A percentile compares a stretch with the other conserved stretches of the same genome.
phyloP scores from a whole-genome alignment of 2,329 filamentous ascomycete species.

The Parafenestella ontariensis region DNA sequence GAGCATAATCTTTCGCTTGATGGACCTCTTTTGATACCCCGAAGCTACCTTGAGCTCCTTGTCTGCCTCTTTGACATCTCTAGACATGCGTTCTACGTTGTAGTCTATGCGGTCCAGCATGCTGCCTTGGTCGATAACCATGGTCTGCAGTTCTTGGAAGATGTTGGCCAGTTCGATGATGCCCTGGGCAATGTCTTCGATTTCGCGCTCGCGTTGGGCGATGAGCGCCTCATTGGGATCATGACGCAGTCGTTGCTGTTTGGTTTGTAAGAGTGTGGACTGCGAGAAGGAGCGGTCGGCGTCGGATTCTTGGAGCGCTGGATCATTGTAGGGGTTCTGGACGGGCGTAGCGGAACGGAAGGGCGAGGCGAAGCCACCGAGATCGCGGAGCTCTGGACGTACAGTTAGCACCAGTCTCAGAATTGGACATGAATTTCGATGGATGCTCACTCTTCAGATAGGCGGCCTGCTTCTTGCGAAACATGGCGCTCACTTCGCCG shows the following conservation, averaged over 20 bases:
- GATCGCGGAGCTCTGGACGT: constrained; percentile 50
- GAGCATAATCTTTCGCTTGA: constrained; percentile 91
- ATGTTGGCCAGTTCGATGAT: constrained; percentile 97
- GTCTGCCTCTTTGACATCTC: constrained; percentile 89
- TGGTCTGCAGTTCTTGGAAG: constrained; percentile 92
- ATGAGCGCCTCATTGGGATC: constrained; percentile 79
- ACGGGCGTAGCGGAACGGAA: constrained; percentile 53
- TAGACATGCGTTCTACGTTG: constrained; percentile 95
- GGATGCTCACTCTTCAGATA: constrained; percentile 82
- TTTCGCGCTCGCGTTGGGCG: constrained; percentile 90
- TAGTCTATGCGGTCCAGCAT: constrained; percentile 68
- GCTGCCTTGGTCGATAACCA: constrained; percentile 69
- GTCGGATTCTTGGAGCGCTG: constrained; percentile 85
- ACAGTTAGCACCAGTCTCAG: constrained; percentile 16
- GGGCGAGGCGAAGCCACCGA: constrained; percentile 58
- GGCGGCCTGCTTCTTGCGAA: constrained; percentile 95
- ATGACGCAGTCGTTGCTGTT: constrained; percentile 66
- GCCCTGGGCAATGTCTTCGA: constrained; percentile 96
- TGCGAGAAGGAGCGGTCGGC: constrained; percentile 92
- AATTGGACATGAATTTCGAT: neutral
- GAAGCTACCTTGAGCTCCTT: constrained; percentile 89
- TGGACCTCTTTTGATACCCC: constrained; percentile 85
- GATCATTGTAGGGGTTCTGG: constrained; percentile 77
- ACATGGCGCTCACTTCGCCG: constrained; percentile 88
- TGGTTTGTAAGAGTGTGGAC: constrained; percentile 81